A percentile compares a stretch with the other conserved stretches of the same genome.
phyloP scores from a whole-genome alignment of 164 flowering plant species.

The Saururus chinensis region DNA sequence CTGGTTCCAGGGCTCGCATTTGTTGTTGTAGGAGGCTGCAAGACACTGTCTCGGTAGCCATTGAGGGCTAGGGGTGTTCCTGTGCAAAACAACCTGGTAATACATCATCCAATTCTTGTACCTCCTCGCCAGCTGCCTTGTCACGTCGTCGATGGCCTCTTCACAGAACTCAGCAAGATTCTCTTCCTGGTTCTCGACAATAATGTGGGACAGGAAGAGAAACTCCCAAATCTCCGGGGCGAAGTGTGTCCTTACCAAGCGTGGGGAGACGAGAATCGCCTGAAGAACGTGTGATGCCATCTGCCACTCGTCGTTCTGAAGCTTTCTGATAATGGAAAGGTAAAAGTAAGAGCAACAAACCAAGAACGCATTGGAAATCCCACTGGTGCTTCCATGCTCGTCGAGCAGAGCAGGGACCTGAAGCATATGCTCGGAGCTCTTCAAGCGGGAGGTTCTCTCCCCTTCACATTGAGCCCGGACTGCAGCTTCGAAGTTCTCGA shows the following conservation, averaged over 20 bases:
- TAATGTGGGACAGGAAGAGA: constrained; percentile 17
- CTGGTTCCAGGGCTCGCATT: constrained; percentile 9
- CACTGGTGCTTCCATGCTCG: constrained; percentile 47
- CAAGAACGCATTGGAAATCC: constrained; percentile 38
- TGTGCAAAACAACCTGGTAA: constrained; percentile 49
- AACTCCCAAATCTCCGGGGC: constrained; percentile 37
- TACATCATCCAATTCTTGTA: constrained; percentile 63
- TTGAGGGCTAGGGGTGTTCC: constrained; percentile 24
- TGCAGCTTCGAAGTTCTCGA: constrained; percentile 45
- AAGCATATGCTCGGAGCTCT: constrained; percentile 51
- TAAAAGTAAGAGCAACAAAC: constrained; percentile 54
- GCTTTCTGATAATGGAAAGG: constrained; percentile 43
- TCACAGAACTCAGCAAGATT: constrained; percentile 9
- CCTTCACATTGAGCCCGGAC: constrained; percentile 21
- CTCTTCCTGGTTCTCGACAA: not conserved
- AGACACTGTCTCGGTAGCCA: constrained; percentile 4
- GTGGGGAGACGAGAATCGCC: constrained; percentile 46
- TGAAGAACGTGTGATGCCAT: constrained; percentile 65
- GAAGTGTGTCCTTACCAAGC: constrained; percentile 28
- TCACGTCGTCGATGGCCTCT: constrained; percentile 21
- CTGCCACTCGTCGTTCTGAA: constrained; percentile 60
- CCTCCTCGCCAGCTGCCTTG: constrained; percentile 37
- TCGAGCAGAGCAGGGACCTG: constrained; percentile 64
- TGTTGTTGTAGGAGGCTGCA: constrained; percentile 5
- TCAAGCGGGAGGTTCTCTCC: constrained; percentile 22